Evolutionary conservation across 495 filamentous ascomycete genomes (phyloP), one percentile per base, ranked within the genome.

Genomic region (Glarea lozoyensis): DNA sequence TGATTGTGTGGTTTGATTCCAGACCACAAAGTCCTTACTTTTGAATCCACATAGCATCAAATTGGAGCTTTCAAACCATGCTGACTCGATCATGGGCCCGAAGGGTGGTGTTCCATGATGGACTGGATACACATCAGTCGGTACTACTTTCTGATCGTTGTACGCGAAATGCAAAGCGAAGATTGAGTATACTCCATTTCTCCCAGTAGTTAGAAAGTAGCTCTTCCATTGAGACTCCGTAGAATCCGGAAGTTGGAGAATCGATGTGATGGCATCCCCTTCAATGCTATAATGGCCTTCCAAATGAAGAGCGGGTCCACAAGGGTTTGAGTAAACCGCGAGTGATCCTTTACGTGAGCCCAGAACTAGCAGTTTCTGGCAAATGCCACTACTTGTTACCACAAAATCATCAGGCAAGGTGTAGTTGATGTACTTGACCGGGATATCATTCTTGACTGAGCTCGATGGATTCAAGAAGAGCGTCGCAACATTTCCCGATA

Each of bases 41-140:
- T 70, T 75, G 60, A 95, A 97, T 10, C 92, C 92, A 61, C 81
- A 84, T 18, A 94, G 54, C 40, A 86, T 65, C 1, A 95, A 65
- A 22, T 83, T 57, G 10, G 42, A 51, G 1, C 60, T 49, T 4
- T 41, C 44, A 45, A 88, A 70, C 57, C 76, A 79, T 0, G 77
- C 71, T 2, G 77, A 75, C 53, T 88, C 81, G 19, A 95, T 71
- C 46, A 79, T 72, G 21, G 76, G 74, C 0, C 76, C 78, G 17
- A 87, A 72, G 0, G 82, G 74, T 7, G 78, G 75, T 6, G 37
- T 37, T 10, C 50, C 38, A 3, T 52, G 45, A 37, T 59, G 56
- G 39, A 53, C 18, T 13, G 25, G 44, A 15, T 23, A 29, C 15
- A 53, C 10, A 3, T 24, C 12, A 23, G 40, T 17, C 2, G 13